Conservation (phyloP, 164 flowering plant genomes). For the Tetrastigma voinierianum region DNA sequence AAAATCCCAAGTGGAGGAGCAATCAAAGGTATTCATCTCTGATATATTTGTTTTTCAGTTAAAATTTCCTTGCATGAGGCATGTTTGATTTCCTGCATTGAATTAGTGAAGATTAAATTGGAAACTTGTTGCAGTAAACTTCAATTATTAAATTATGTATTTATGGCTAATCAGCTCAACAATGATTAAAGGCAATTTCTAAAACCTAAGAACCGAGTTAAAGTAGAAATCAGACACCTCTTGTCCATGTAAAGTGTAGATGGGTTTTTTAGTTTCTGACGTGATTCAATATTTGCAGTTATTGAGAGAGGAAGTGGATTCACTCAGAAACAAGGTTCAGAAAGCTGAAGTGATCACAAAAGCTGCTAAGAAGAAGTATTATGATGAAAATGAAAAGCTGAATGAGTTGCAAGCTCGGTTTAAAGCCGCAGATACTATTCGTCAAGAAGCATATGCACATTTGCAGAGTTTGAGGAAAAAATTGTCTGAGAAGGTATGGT, state of each 20-base stretch:
- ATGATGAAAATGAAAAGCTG: slow-evolving; percentile 35
- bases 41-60: not conserved
- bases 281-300: slow-evolving; percentile 27
- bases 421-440: slow-evolving; percentile 56
- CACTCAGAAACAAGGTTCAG: slow-evolving; percentile 36
- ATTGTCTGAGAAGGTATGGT: slow-evolving; percentile 52
- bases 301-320: slow-evolving; percentile 56
- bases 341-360: slow-evolving; percentile 46
- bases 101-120: too few relatives aligned
- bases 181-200: too few relatives aligned
- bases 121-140: too few relatives aligned
- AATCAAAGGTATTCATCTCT: slow-evolving; percentile 52
- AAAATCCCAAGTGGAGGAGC: slow-evolving; percentile 59
- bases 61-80: too few relatives aligned
- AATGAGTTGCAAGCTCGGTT: slow-evolving; percentile 41
- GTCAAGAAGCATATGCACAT: slow-evolving; percentile 66
- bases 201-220: too few relatives aligned
- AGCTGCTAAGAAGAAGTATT: slow-evolving; percentile 40
- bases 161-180: too few relatives aligned
- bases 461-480: slow-evolving; percentile 51
- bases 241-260: not conserved
- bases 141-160: too few relatives aligned
- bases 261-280: slow-evolving; percentile 10
- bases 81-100: too few relatives aligned
- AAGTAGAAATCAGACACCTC: too few relatives aligned